These are phyloP conservation scores for Trichoderma pleuroti DNA, from an alignment of 2,329 filamentous ascomycete species.

Conservation along the genomic window DNA sequence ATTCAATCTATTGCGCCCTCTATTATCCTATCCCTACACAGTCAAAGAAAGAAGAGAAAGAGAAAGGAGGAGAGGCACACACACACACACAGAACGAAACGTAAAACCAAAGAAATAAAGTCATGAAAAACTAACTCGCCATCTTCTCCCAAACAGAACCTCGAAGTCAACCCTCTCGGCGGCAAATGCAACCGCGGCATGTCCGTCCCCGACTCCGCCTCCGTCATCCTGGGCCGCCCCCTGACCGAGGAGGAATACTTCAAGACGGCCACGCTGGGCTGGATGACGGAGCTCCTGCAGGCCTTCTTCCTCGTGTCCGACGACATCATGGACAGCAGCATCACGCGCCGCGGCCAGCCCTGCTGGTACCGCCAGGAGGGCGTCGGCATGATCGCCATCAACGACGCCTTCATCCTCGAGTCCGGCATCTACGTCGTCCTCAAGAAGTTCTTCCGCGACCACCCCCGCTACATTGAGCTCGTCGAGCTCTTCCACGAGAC, in stretches of 20 bases:
- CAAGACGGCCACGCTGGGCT: slow-evolving; percentile 81
- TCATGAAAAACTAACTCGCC: not conserved
- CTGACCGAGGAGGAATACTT: slow-evolving; percentile 84
- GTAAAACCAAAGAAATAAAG: not conserved
- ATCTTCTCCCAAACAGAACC: slow-evolving; percentile 30
- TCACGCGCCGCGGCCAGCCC: slow-evolving; percentile 88
- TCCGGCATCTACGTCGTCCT: slow-evolving; percentile 83
- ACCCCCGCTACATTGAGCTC: slow-evolving; percentile 85
- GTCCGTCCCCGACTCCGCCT: slow-evolving; percentile 89
- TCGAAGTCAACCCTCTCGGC: slow-evolving; percentile 82
- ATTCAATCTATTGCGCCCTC: not conserved
- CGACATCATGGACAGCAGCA: slow-evolving; percentile 96
- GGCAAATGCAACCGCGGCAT: slow-evolving; percentile 99
- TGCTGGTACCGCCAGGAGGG: slow-evolving; percentile 93
- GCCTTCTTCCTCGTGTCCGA: slow-evolving; percentile 98
- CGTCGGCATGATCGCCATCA: slow-evolving; percentile 96
- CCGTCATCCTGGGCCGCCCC: slow-evolving; percentile 68
- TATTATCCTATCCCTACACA: not conserved
- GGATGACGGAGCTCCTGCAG: slow-evolving; percentile 97
- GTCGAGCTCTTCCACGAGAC: slow-evolving; percentile 96
- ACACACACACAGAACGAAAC: not conserved
- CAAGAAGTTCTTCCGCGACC: slow-evolving; percentile 87
- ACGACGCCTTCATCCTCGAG: slow-evolving; percentile 97
- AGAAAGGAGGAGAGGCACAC: not conserved
- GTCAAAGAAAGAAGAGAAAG: not conserved